A percentile compares a stretch with the other conserved stretches of the same genome.
Conservation (phyloP, 768 basidiomycete species). For the Xerocomellus intermedius region DNA sequence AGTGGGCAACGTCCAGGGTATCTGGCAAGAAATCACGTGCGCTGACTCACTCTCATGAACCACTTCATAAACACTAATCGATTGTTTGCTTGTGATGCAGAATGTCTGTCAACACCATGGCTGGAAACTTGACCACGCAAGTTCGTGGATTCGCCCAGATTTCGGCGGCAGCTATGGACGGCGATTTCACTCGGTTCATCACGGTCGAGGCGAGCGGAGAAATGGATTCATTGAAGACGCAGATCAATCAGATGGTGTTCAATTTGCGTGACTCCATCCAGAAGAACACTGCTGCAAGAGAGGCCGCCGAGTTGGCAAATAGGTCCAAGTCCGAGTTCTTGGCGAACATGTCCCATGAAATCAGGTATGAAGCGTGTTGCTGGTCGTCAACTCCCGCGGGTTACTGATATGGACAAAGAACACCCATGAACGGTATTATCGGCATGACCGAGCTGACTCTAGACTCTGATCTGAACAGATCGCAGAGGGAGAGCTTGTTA, state of each 20-base stretch:
- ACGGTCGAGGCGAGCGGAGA: conserved; percentile 98
- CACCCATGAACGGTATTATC: conserved; percentile 99
- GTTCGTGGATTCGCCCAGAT: conserved; percentile 99
- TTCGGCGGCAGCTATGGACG: conserved; percentile 96
- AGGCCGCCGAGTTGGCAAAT: conserved; percentile 98
- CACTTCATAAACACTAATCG: background rate
- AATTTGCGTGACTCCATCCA: conserved; percentile 95
- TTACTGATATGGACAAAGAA: conserved; percentile 48
- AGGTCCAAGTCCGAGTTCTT: conserved; percentile 96
- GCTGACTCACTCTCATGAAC: conserved; percentile 29
- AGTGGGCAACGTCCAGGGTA: conserved; percentile 94
- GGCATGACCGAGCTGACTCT: conserved; percentile 99
- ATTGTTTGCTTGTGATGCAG: conserved; percentile 37
- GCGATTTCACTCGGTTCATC: conserved; percentile 98
- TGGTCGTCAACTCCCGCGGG: background rate
- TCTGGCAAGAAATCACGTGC: conserved; percentile 98
- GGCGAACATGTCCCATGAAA: conserved; percentile 98
- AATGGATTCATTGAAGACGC: conserved; percentile 99
- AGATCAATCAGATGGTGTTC: conserved; percentile 99
- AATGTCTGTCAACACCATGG: conserved; percentile 97
- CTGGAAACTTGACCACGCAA: conserved; percentile 93
- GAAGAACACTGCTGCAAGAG: conserved; percentile 97
- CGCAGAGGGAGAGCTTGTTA: conserved; percentile 92
- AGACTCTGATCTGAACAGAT: conserved; percentile 91
- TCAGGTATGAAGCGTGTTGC: conserved; percentile 58